phyloP scores from a whole-genome alignment of 192 early-diverging fungal species.

The Chytriomyces sp. region DNA sequence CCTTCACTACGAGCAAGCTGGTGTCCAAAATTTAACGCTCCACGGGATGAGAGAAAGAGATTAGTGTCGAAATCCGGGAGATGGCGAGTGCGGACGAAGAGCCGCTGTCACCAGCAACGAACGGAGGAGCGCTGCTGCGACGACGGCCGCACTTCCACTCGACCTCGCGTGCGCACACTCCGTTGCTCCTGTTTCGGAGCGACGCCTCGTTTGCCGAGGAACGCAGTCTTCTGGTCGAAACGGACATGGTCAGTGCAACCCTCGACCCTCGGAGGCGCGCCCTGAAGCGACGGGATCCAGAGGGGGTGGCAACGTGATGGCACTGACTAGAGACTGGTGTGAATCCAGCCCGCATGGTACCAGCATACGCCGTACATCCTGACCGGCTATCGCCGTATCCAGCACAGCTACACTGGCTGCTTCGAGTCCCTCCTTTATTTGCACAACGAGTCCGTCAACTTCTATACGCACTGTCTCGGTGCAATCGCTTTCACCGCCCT shows the following conservation, averaged over 20 bases:
- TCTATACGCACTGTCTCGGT: conserved; percentile 85
- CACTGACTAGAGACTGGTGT: no score
- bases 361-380: conserved; percentile 79
- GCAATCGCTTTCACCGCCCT: conserved; percentile 55
- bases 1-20: no score
- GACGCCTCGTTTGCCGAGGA: not conserved
- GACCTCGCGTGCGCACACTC: not conserved
- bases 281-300: no score
- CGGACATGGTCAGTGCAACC: not conserved
- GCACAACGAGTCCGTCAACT: conserved; percentile 95
- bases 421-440: conserved; percentile 74
- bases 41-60: no score
- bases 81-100: no score
- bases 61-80: no score
- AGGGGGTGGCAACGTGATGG: no score
- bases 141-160: not conserved
- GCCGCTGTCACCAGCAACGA: not conserved
- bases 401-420: conserved; percentile 75
- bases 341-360: conserved; percentile 44
- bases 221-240: not conserved
- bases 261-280: not conserved
- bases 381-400: conserved; percentile 78
- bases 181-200: not conserved
- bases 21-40: no score
- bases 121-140: not conserved